A percentile compares a stretch with the other conserved stretches of the same genome.
phyloP scores from a whole-genome alignment of 345 rosid species.

The Lumnitzera littorea region DNA sequence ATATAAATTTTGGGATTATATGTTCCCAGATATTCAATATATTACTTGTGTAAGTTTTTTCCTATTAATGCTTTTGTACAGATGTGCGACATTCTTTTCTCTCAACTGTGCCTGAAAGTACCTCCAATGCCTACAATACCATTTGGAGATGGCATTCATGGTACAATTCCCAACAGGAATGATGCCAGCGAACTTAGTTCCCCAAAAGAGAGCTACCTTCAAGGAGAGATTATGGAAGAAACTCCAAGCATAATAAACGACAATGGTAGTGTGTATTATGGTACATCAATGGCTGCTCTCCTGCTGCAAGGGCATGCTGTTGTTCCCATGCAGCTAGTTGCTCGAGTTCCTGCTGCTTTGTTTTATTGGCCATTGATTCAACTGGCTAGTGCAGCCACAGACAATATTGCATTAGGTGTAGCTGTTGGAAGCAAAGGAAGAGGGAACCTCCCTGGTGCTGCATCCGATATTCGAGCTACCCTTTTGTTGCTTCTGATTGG shows the following conservation, averaged over 20 bases:
- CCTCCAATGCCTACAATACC: slow-evolving; percentile 30
- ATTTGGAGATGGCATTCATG: slow-evolving; percentile 34
- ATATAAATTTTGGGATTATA: background rate
- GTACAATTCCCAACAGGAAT: slow-evolving; percentile 28
- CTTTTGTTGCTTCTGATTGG: slow-evolving; percentile 85
- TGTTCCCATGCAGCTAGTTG: slow-evolving; percentile 92
- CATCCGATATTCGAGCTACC: slow-evolving; percentile 91
- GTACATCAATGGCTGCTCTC: slow-evolving; percentile 88
- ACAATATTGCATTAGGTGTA: slow-evolving; percentile 84
- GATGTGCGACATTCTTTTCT: slow-evolving; percentile 98
- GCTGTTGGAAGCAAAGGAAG: slow-evolving; percentile 99
- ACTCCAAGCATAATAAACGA: slow-evolving; percentile 33
- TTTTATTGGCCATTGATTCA: slow-evolving; percentile 98
- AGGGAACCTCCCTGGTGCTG: slow-evolving; percentile 95
- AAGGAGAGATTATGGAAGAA: slow-evolving; percentile 37
- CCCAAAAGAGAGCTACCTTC: slow-evolving; percentile 28
- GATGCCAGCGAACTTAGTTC: slow-evolving; percentile 25
- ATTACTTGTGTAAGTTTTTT: background rate
- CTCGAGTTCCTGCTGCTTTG: slow-evolving; percentile 84
- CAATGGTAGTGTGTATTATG: slow-evolving; percentile 34
- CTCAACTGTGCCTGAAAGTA: slow-evolving; percentile 96
- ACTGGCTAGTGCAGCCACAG: slow-evolving; percentile 94
- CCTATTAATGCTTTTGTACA: slow-evolving; percentile 17
- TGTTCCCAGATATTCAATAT: background rate
- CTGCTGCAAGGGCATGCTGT: slow-evolving; percentile 85